These are phyloP conservation scores for Globisporangium nodosum DNA, from an alignment of 352 stramenopile genomes.

Conservation along the genomic window DNA sequence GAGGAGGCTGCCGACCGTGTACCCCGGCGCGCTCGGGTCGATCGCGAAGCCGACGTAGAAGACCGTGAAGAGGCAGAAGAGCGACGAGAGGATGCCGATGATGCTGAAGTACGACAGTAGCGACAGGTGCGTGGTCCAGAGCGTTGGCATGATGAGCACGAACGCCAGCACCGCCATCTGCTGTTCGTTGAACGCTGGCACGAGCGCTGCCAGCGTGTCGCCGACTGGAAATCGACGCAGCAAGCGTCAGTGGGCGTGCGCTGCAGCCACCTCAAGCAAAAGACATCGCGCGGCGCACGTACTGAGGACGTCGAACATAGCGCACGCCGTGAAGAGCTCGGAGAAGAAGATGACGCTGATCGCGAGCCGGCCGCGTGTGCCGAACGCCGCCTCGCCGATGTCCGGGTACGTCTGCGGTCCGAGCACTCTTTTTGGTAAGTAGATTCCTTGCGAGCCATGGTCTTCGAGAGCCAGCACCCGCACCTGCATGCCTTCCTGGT, in stretches of 20 bases:
- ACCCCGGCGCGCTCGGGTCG: slow-evolving; percentile 29
- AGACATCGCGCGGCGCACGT: slow-evolving; percentile 11
- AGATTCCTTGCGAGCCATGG: not conserved
- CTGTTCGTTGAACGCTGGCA: slow-evolving; percentile 51
- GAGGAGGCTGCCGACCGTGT: slow-evolving; percentile 49
- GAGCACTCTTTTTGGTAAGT: not conserved
- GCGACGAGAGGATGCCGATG: slow-evolving; percentile 77
- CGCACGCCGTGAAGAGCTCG: slow-evolving; percentile 75
- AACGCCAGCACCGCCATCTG: slow-evolving; percentile 68
- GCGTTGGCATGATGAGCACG: slow-evolving; percentile 67
- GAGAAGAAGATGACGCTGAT: slow-evolving; percentile 80
- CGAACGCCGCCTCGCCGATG: slow-evolving; percentile 78
- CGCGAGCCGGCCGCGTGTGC: slow-evolving; percentile 54
- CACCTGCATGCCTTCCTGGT: slow-evolving; percentile 76
- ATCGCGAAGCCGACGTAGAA: slow-evolving; percentile 72
- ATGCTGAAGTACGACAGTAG: slow-evolving; percentile 84
- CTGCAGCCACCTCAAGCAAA: not conserved
- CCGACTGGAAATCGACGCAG: slow-evolving; percentile 32
- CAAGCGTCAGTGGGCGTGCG: not conserved
- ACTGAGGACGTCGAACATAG: slow-evolving; percentile 82
- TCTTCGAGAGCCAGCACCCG: not conserved
- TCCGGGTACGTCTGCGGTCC: slow-evolving; percentile 60
- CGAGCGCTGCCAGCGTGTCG: slow-evolving; percentile 66
- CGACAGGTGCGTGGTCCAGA: slow-evolving; percentile 78
- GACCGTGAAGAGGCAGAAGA: slow-evolving; percentile 73